phyloP scores from a whole-genome alignment of 2,329 filamentous ascomycete species.

The Fusarium nurragi region DNA sequence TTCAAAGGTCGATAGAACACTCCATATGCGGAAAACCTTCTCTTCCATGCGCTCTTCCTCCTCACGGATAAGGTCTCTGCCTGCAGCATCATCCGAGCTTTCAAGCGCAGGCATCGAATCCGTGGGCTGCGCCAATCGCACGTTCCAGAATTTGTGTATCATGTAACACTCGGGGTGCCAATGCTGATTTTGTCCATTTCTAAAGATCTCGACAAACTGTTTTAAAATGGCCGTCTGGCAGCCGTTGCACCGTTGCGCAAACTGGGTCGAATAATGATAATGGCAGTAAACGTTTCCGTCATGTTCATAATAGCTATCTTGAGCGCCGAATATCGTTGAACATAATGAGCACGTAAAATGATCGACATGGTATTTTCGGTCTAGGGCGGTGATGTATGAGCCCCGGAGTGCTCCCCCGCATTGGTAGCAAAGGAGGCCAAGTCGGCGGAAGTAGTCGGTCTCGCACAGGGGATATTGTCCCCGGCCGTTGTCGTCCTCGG shows the following conservation, averaged over 20 bases:
- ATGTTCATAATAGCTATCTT: slow-evolving; percentile 99
- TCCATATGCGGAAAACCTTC: slow-evolving; percentile 98
- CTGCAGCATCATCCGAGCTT: slow-evolving; percentile 63
- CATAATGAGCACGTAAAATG: slow-evolving; percentile 99
- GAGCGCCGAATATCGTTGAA: slow-evolving; percentile 95
- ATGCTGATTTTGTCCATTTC: slow-evolving; percentile 97
- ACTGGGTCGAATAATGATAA: slow-evolving; percentile 98
- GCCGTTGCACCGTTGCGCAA: slow-evolving; percentile 94
- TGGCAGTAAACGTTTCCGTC: slow-evolving; percentile 97
- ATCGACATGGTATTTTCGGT: slow-evolving; percentile 98
- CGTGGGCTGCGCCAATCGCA: slow-evolving; percentile 76
- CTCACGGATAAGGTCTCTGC: slow-evolving; percentile 78
- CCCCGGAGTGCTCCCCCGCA: slow-evolving; percentile 93
- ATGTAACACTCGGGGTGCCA: slow-evolving; percentile 99
- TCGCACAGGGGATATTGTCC: slow-evolving; percentile 96
- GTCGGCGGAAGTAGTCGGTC: slow-evolving; percentile 93
- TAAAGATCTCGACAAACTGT: slow-evolving; percentile 98
- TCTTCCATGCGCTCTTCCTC: slow-evolving; percentile 96
- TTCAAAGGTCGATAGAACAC: slow-evolving; percentile 94
- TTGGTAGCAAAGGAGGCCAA: slow-evolving; percentile 89
- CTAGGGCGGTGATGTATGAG: slow-evolving; percentile 96
- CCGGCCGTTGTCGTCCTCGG: slow-evolving; percentile 86
- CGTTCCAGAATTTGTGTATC: slow-evolving; percentile 99
- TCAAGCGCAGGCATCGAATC: slow-evolving; percentile 57
- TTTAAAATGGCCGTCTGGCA: slow-evolving; percentile 98